These are phyloP conservation scores for Kuraishia ogatae DNA, from an alignment of 805 yeast genomes.

Conservation along the genomic window DNA sequence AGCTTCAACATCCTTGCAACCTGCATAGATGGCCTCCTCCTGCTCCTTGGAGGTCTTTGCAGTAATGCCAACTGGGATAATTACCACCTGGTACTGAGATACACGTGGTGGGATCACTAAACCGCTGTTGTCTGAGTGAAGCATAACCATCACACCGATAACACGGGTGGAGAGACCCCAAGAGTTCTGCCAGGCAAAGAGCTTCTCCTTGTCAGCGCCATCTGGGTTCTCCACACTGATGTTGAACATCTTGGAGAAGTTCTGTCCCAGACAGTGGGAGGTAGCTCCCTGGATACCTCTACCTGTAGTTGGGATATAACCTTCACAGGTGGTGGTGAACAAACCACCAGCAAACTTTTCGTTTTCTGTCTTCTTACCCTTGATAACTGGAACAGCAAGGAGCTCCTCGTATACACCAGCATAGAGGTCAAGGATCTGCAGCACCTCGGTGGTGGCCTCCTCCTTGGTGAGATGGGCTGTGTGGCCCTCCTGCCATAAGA, in stretches of 20 bases:
- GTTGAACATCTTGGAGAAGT: constrained; percentile 97
- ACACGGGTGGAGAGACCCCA: constrained; percentile 99
- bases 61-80: constrained; percentile 93
- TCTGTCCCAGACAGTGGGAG: constrained; percentile 95
- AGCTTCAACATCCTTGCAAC: constrained; percentile 63
- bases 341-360: constrained; percentile 98
- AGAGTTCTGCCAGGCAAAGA: constrained; percentile 91
- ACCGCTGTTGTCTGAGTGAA: constrained; percentile 98
- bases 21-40: constrained; percentile 57
- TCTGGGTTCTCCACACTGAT: constrained; percentile 93
- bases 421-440: constrained; percentile 79
- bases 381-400: constrained; percentile 94
- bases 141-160: constrained; percentile 99
- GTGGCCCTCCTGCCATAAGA: constrained; percentile 99
- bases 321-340: constrained; percentile 93
- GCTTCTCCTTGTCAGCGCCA: constrained; percentile 76
- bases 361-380: constrained; percentile 93
- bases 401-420: constrained; percentile 80
- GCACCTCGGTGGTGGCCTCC: constrained; percentile 78
- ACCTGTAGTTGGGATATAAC: constrained; percentile 96
- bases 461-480: constrained; percentile 86
- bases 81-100: constrained; percentile 84
- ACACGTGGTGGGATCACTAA: constrained; percentile 96
- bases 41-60: constrained; percentile 74
- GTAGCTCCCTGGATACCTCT: constrained; percentile 99